Base-by-base conservation (phyloP, 1,284 basidiomycete genomes). In the Cryptococcus depauperatus region DNA sequence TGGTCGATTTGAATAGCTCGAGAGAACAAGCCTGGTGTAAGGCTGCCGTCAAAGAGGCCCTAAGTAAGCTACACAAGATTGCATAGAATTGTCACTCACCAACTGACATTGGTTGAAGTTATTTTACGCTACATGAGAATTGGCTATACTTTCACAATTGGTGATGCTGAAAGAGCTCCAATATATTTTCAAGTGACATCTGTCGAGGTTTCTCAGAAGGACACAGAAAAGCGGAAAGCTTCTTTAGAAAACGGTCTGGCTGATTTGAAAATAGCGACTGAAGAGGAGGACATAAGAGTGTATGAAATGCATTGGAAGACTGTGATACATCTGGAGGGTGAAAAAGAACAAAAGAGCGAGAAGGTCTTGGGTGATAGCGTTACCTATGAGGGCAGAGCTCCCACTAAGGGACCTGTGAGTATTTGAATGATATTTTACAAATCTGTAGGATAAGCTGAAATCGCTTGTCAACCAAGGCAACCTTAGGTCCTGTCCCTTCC, bases 101-200 rank as follows among this genome's bases (percentile, higher is more conserved):
- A n/a, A n/a, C 19, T 42, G 23, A 35, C 16, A 26, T 16, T 26
- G 9, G 3, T 11, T 40, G 14, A 53, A 87, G 85, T 85, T 32
- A 83, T 85, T 57, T 70, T 84, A 18, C 83, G 81, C 62, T 85
- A 82, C 60, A 66, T 90, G 47, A 78, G 80, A 7, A 61, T 73
- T 14, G 75, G 75, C 4, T 83, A 84, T 62, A 72, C 75, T 4
- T 54, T 88, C 43, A 75, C 82, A 51, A 71, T 86, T 25, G 61
- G 66, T 14, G 87, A 83, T 2, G 19, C 46, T 8, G 50, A 45
- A 22, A 51, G 46, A 28, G 22, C 40, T 11, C 13, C 35, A 61
- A 80, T 87, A 70, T 62, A 43, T 58, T 63, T 34, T 77, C 80
- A 42, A 72, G 73, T 62, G 35, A 82, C 84, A 57, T 62, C 69